These are phyloP conservation scores for Microbotryum scabiosae DNA, from an alignment of 1,284 basidiomycete genomes.

Conservation along the genomic window DNA sequence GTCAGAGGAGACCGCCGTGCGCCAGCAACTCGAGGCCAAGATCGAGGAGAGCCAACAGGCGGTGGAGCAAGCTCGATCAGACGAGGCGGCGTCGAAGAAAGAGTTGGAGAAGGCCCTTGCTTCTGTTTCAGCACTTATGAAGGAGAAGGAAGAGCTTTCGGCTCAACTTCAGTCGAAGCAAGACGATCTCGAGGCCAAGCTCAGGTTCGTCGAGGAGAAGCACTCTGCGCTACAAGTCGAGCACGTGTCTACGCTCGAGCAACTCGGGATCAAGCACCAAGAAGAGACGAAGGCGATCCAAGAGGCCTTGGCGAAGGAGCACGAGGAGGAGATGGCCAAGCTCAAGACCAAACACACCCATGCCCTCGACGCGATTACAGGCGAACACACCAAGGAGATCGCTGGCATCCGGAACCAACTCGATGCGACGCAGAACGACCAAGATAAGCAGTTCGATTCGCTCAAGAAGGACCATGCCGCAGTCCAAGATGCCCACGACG, in stretches of 20 bases:
- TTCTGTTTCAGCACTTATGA: too few species aligned
- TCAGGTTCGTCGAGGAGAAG: neutral
- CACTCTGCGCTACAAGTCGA: neutral
- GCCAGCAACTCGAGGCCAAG: neutral
- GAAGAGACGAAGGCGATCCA: conserved; percentile 44
- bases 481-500: neutral
- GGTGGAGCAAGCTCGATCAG: neutral
- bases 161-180: too few species aligned
- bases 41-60: neutral
- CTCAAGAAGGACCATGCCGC: neutral
- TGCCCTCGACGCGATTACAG: conserved; percentile 33
- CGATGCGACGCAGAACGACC: neutral
- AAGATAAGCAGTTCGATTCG: neutral
- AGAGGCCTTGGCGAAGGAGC: conserved; percentile 47
- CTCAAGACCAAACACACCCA: neutral
- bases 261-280: neutral
- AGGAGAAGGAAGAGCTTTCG: too few species aligned
- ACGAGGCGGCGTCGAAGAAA: neutral
- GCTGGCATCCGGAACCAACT: neutral
- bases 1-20: neutral
- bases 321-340: conserved; percentile 31
- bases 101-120: neutral
- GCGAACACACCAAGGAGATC: conserved; percentile 44
- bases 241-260: neutral
- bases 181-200: neutral